These are phyloP conservation scores for Cladophialophora bantiana DNA, from an alignment of 2,329 filamentous ascomycete genomes.

Conservation along the genomic window DNA sequence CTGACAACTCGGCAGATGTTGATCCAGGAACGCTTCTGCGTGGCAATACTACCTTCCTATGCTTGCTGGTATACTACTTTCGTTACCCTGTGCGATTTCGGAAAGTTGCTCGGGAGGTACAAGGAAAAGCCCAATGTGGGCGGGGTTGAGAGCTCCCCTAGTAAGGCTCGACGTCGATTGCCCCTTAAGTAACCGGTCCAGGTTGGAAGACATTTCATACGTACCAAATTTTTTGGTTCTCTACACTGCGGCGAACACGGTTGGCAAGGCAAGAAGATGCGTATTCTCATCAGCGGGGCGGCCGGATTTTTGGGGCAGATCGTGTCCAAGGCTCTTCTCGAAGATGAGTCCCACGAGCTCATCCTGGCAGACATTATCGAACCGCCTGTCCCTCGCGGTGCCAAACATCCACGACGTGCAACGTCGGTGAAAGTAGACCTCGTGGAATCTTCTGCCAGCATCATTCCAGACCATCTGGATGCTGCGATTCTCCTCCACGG, in stretches of 20 bases:
- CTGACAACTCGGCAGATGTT: no score
- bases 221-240: no score
- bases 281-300: slow-evolving; percentile 68
- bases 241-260: not conserved
- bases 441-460: slow-evolving; percentile 48
- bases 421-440: slow-evolving; percentile 61
- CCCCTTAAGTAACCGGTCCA: no score
- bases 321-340: slow-evolving; percentile 62
- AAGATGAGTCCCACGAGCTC: slow-evolving; percentile 56
- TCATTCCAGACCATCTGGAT: slow-evolving; percentile 52
- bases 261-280: slow-evolving; percentile 12
- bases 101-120: no score
- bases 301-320: slow-evolving; percentile 70
- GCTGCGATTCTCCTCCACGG: slow-evolving; percentile 69
- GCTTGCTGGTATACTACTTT: no score
- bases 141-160: no score
- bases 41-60: no score
- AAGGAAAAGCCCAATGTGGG: no score
- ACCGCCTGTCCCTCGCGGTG: slow-evolving; percentile 58
- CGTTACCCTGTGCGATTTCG: no score
- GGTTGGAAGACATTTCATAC: no score
- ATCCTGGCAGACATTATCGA: slow-evolving; percentile 64
- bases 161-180: no score
- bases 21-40: no score
- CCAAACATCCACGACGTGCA: slow-evolving; percentile 57